Base-by-base conservation (phyloP, 495 filamentous ascomycete species). In the Neurospora sp. region DNA sequence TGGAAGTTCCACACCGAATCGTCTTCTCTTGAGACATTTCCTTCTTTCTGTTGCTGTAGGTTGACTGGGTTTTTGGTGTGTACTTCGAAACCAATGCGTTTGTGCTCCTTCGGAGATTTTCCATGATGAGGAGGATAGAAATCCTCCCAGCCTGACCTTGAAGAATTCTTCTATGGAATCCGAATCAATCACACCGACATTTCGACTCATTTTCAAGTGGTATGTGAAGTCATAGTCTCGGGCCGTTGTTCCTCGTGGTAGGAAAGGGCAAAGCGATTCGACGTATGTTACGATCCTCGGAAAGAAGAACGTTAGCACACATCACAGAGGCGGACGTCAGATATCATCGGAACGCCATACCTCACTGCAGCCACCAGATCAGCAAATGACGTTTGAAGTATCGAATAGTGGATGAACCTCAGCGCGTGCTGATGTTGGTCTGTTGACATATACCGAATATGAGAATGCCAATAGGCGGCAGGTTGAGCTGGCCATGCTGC, bases 111-210 rank as follows among this genome's bases (percentile, higher is more conserved):
- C 42, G 70, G 70, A 71, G 18, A 18, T 37, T 71, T 37, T 27
- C 11, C 46, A 53, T 38, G 14, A 27, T 44, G 12, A 39, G 69
- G 40, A 70, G 22, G 22, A 16, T 42, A 6, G 46, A 53, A 53
- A 22, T 53, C 20, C 20, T 46, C 5, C 31, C 37, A n/a, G 39
- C 14, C 39, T 16, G 10, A 39, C 48, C 2, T 68, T 65, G 46
- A 16, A 7, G 22, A 61, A 12, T 61, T 61, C 2, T 7, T 61
- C 27, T 37, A 18, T 16, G 20, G 70, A 68, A 39, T 42, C 14
- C 31, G 18, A 69, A 18, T 72, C 61, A 72, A 69, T 27, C 39
- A 59, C 44, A 73, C 68, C 72, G 68, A 70, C 68, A 70, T 73
- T 73, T 73, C 27, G 68, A 44, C 22, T 35, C 39, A 22, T 65